phyloP scores from a whole-genome alignment of 2,329 filamentous ascomycete genomes.

The Chaetomium sp. region DNA sequence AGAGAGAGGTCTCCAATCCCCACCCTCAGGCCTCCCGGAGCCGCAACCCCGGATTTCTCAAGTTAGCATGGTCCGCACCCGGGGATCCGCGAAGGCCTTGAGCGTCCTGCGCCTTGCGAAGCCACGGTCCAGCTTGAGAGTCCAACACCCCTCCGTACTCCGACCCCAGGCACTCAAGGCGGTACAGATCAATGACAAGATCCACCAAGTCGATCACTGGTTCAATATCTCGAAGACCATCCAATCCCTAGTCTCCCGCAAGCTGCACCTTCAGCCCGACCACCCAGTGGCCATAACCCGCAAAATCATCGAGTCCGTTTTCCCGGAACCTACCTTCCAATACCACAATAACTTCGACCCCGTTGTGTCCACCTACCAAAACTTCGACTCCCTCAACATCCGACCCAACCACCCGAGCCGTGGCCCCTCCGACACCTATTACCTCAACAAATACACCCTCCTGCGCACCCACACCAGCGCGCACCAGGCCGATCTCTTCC shows the following conservation, averaged over 20 bases:
- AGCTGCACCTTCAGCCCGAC: constrained; percentile 82
- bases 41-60: constrained; percentile 20
- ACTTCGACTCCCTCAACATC: constrained; percentile 97
- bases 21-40: constrained; percentile 4
- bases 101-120: no score
- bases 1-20: constrained; percentile 11
- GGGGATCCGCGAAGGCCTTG: no score
- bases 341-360: constrained; percentile 76
- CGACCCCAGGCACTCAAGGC: constrained; percentile 17
- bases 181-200: constrained; percentile 55
- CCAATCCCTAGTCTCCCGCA: constrained; percentile 63
- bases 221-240: constrained; percentile 79
- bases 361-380: constrained; percentile 76
- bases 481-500: constrained; percentile 80
- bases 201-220: constrained; percentile 68
- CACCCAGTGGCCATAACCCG: constrained; percentile 89
- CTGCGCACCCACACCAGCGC: constrained; percentile 91
- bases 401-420: constrained; percentile 81
- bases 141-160: not conserved
- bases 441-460: constrained; percentile 77
- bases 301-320: constrained; percentile 84
- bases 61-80: constrained; percentile 15
- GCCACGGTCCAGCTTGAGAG: no score
- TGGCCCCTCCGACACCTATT: constrained; percentile 87
- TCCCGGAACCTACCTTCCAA: constrained; percentile 64